Base-by-base conservation (phyloP, 495 filamentous ascomycete species). In the Schizothecium vesticola region DNA sequence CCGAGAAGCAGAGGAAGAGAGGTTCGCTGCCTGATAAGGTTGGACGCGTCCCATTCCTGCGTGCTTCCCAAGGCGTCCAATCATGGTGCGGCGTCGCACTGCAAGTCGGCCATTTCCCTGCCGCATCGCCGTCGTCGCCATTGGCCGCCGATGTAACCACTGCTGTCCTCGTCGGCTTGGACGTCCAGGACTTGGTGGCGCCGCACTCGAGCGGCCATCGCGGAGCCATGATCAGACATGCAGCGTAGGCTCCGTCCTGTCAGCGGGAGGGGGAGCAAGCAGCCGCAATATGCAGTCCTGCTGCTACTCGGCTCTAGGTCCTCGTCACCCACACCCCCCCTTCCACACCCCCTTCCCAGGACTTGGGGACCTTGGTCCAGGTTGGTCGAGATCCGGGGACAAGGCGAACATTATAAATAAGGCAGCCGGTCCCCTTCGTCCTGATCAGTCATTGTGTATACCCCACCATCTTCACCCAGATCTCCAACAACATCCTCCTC, bases 11-110 rank as follows among this genome's bases (percentile, higher is more conserved):
- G 28, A 28, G 28, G 28, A 4, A 51, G 13, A 51, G 36, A 51
- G 16, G 43, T 51, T 51, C 43, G 69, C 65, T 71, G 69, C 69
- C 69, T 71, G 69, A 71, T 70, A 70, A 70, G 68, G 68, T 70
- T 63, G 24, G 59, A 19, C 23, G 28, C 60, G 67, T 61, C 56
- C 28, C 56, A 43, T 51, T 59, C 51, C 31, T 63, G 66, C 60
- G 36, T 57, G 26, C 23, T 31, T 65, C 65, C 64, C 64, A 71
- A 68, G 69, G 69, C 69, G 69, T 65, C 69, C 69, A 71, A 71
- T 71, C 59, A 60, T 61, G n/a, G 69, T 59, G 59, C 25, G 7
- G 43, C 63, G 66, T 68, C 25, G 23, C 61, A 59, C 66, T 51
- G 43, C 25, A 63, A 28, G 43, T 23, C 36, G 60, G 43, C 55